Conservation (phyloP, 192 early-diverging fungal species). For the Coemansia sp. region DNA sequence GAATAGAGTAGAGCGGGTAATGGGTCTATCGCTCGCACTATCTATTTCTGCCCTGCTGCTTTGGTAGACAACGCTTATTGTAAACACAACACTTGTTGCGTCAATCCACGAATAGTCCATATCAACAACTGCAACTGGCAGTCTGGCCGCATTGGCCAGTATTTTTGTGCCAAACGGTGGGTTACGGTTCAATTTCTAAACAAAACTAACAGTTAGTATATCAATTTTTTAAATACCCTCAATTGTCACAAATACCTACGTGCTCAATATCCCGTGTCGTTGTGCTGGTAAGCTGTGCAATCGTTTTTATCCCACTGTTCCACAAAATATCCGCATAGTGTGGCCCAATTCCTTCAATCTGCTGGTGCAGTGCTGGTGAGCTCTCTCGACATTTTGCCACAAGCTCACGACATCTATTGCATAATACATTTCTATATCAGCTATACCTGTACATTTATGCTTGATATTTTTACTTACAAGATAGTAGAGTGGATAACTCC, state of each 20-base stretch:
- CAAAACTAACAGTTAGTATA: not conserved
- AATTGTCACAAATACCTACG: slow-evolving; percentile 6
- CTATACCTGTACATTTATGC: too few species aligned
- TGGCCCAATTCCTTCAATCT: slow-evolving; percentile 62
- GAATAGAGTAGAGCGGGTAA: not conserved
- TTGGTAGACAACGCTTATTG: slow-evolving; percentile 9
- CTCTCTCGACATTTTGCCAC: slow-evolving; percentile 52
- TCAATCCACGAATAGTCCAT: slow-evolving; percentile 27
- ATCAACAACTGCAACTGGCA: slow-evolving; percentile 10
- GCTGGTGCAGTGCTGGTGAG: slow-evolving; percentile 52
- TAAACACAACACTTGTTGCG: slow-evolving; percentile 24
- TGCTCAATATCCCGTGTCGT: slow-evolving; percentile 57
- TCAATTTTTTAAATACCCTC: not conserved
- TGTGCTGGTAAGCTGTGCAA: slow-evolving; percentile 35
- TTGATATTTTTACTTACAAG: slow-evolving; percentile 27
- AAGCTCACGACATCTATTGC: slow-evolving; percentile 37
- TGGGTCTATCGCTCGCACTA: not conserved
- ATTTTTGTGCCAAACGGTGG: slow-evolving; percentile 66
- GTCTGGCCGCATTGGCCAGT: slow-evolving; percentile 5
- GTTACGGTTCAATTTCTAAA: slow-evolving; percentile 54
- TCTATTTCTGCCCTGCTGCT: not conserved
- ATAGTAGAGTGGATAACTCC: slow-evolving; percentile 13
- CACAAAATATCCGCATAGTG: slow-evolving; percentile 52
- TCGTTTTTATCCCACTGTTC: slow-evolving; percentile 48
- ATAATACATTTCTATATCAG: not conserved